These are phyloP conservation scores for Dujonia santamariae DNA, from an alignment of 1,139 yeast genomes.

Conservation along the genomic window DNA sequence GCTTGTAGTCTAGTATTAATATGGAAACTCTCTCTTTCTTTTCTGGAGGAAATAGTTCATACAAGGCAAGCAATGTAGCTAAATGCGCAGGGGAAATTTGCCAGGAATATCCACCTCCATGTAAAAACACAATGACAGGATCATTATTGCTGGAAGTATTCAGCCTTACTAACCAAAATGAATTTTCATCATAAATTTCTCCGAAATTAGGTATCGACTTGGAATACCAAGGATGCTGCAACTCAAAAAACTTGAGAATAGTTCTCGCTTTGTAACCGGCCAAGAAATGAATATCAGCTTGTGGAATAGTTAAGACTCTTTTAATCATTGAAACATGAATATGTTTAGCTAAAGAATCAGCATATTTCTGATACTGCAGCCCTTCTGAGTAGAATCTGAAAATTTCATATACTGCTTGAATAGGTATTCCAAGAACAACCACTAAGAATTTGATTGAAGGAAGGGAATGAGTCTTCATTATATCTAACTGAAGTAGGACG, in stretches of 20 bases:
- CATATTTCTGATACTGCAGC: slow-evolving; percentile 1
- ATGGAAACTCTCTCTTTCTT: slow-evolving; percentile 26
- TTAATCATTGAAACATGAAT: neutral
- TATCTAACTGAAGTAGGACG: neutral
- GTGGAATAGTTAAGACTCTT: neutral
- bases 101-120: slow-evolving; percentile 45
- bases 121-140: slow-evolving; percentile 38
- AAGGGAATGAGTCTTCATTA: neutral
- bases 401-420: neutral
- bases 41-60: slow-evolving; percentile 25
- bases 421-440: slow-evolving; percentile 2
- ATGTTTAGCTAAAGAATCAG: neutral
- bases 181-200: slow-evolving; percentile 26
- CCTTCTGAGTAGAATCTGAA: slow-evolving; percentile 2
- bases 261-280: slow-evolving; percentile 4
- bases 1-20: slow-evolving; percentile 36
- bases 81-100: slow-evolving; percentile 34
- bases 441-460: slow-evolving; percentile 2
- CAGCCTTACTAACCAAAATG: slow-evolving; percentile 36
- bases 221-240: neutral
- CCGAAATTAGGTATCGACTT: slow-evolving; percentile 27
- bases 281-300: slow-evolving; percentile 3
- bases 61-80: slow-evolving; percentile 27
- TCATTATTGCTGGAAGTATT: slow-evolving; percentile 23
- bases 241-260: neutral